Conservation (phyloP, 495 filamentous ascomycete species). For the Xylona heveae region DNA sequence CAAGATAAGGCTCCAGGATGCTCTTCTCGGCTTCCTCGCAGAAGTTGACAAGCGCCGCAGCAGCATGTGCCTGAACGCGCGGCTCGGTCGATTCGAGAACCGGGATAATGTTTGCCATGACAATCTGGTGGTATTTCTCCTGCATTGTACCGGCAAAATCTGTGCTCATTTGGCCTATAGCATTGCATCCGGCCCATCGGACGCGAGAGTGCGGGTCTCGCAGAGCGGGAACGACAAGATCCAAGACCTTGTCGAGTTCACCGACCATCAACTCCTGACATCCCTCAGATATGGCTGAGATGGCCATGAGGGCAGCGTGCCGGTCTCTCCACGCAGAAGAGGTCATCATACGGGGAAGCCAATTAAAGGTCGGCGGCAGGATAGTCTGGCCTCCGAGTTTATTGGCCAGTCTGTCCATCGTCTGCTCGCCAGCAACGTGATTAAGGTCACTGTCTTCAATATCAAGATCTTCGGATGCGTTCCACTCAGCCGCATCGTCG, state of each 20-base stretch:
- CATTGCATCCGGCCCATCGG: constrained; percentile 95
- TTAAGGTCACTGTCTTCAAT: constrained; percentile 92
- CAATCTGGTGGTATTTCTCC: constrained; percentile 70
- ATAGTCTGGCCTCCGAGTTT: constrained; percentile 79
- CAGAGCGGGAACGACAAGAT: constrained; percentile 82
- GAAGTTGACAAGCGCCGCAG: constrained; percentile 94
- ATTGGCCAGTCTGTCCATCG: constrained; percentile 95
- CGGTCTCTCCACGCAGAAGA: constrained; percentile 89
- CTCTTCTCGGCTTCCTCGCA: constrained; percentile 95
- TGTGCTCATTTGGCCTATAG: constrained; percentile 98
- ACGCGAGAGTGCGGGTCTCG: constrained; percentile 83
- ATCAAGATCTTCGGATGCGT: constrained; percentile 81
- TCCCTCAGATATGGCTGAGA: constrained; percentile 96
- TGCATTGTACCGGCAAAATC: constrained; percentile 99
- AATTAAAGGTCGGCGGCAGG: constrained; percentile 82
- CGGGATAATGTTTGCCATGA: constrained; percentile 78
- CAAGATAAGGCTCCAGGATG: constrained; percentile 84
- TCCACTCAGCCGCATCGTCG: constrained; percentile 89
- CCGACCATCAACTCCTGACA: constrained; percentile 91
- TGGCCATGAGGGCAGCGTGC: constrained; percentile 96
- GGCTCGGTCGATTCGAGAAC: constrained; percentile 80
- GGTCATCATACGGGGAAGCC: constrained; percentile 95
- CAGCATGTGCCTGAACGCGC: constrained; percentile 90
- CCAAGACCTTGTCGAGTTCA: constrained; percentile 82
- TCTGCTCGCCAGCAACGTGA: constrained; percentile 96